Evolutionary conservation across 23 red algal genomes (phyloP).

Genomic region (Gracilaria domingensis): DNA sequence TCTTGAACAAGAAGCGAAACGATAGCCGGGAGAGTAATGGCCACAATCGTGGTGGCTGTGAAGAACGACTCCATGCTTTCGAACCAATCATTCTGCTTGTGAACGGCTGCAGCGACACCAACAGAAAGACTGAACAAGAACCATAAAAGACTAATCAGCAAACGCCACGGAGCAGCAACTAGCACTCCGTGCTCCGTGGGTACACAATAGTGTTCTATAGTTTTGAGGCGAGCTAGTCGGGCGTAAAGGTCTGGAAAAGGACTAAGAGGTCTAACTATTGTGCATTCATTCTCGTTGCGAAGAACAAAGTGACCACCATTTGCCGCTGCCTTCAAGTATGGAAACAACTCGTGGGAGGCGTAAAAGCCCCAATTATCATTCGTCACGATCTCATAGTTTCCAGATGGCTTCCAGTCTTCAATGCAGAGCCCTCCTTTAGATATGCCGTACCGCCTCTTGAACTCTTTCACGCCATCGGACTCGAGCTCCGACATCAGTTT

Average conservation of each 20-base stretch:
- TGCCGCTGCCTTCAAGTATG: not conserved
- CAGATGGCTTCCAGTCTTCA: not conserved
- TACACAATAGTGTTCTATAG: not conserved
- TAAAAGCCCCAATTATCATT: not conserved
- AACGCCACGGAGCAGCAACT: not conserved
- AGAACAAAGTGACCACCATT: not conserved
- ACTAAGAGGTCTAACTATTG: not conserved
- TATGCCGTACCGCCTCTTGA: not conserved
- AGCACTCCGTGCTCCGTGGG: not conserved
- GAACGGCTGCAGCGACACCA: not conserved
- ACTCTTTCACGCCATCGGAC: not conserved
- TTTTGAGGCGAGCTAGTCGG: not conserved
- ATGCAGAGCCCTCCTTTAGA: not conserved
- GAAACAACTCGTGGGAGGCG: not conserved
- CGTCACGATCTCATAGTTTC: not conserved
- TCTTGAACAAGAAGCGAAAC: not conserved
- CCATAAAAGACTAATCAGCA: not conserved
- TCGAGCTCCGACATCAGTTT: not conserved
- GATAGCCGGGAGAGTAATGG: not conserved
- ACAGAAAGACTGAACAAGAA: not conserved
- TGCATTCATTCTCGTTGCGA: not conserved
- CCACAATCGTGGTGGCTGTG: not conserved
- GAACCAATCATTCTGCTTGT: not conserved
- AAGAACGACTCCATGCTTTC: not conserved
- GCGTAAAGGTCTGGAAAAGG: not conserved